Percentiles rank a stretch among this genome's conserved stretches.
phyloP scores from a whole-genome alignment of 176 grass and related monocot genomes.

The barley (Hordeum vulgare) region MorexV3_pseudomolecules_assembly NC_058522.1:571320217-571320716 shows the following conservation, averaged over 20 bases:
- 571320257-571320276: background rate
- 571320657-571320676: constrained; percentile 14
- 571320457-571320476: background rate
- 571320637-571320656: background rate
- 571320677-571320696: background rate
- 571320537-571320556: background rate
- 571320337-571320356: background rate
- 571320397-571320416: constrained; percentile 15
- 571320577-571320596: background rate
- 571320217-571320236: no score
- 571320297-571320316: background rate
- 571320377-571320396: background rate
- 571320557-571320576: background rate
- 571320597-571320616: constrained; percentile 3
- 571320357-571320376: background rate
- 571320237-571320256: background rate
- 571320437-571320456: background rate
- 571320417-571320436: background rate
- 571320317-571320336: constrained; percentile 9
- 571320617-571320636: background rate
- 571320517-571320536: background rate
- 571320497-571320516: background rate
- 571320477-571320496: background rate
- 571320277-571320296: no score
- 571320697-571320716: background rate